These are phyloP conservation scores for Ammopiptanthus mongolicus DNA, from an alignment of 306 rosid species.

Conservation along the genomic window DNA sequence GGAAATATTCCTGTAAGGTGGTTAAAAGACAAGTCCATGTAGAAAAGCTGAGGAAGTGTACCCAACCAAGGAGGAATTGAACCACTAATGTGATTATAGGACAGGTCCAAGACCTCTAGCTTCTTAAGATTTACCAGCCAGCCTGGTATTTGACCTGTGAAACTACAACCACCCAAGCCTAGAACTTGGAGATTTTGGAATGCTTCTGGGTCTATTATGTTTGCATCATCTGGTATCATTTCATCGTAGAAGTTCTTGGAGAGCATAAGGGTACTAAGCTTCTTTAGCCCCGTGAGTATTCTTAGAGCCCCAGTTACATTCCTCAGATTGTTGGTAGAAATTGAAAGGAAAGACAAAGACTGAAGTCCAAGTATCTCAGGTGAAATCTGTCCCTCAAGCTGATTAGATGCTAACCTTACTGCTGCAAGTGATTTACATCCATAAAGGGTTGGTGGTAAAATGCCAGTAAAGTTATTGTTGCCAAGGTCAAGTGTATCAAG, in stretches of 20 bases:
- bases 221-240: slow-evolving; percentile 46
- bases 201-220: slow-evolving; percentile 41
- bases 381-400: slow-evolving; percentile 59
- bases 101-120: slow-evolving; percentile 76
- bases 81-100: slow-evolving; percentile 54
- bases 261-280: slow-evolving; percentile 62
- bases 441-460: slow-evolving; percentile 68
- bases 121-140: slow-evolving; percentile 62
- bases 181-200: slow-evolving; percentile 68
- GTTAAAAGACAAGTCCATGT: slow-evolving; percentile 73
- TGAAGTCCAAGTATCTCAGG: slow-evolving; percentile 49
- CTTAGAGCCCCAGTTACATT: slow-evolving; percentile 60
- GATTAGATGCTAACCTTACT: slow-evolving; percentile 63
- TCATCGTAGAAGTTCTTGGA: slow-evolving; percentile 50
- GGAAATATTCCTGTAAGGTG: slow-evolving; percentile 59
- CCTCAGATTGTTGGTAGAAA: slow-evolving; percentile 58
- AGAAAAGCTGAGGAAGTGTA: slow-evolving; percentile 62
- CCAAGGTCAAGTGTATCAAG: slow-evolving; percentile 79
- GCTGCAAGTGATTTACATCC: slow-evolving; percentile 72
- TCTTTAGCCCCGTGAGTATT: slow-evolving; percentile 58
- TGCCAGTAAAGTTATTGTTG: slow-evolving; percentile 62
- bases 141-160: slow-evolving; percentile 67
- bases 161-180: slow-evolving; percentile 69
- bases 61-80: slow-evolving; percentile 75
- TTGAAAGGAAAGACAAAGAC: slow-evolving; percentile 65